Evolutionary conservation across 805 yeast species (phyloP).

Genomic region (Cyberlindnera samutprakarnensis): DNA sequence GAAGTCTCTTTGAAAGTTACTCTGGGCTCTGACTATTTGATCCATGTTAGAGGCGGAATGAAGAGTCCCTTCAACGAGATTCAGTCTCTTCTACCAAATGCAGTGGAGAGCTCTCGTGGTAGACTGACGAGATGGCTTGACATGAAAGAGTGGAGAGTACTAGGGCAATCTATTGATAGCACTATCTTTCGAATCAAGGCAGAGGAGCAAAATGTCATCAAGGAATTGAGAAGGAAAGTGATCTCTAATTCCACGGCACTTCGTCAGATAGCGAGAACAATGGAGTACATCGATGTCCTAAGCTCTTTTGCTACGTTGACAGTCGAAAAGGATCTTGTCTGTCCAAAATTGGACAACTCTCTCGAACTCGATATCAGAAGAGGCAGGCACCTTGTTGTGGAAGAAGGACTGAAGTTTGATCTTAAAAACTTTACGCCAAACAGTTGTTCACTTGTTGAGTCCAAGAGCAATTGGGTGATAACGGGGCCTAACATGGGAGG

Average conservation of each 20-base stretch:
- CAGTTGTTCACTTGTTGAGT: slow-evolving; percentile 58
- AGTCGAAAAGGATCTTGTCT: slow-evolving; percentile 51
- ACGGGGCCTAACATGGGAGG: slow-evolving; percentile 99
- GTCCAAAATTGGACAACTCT: slow-evolving; percentile 55
- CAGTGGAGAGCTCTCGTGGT: slow-evolving; percentile 31
- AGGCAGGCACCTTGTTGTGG: slow-evolving; percentile 88
- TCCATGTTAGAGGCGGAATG: slow-evolving; percentile 32
- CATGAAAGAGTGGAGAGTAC: slow-evolving; percentile 40
- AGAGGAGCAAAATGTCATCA: slow-evolving; percentile 50
- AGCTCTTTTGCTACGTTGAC: slow-evolving; percentile 70
- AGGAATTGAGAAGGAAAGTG: slow-evolving; percentile 38
- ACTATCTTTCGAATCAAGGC: slow-evolving; percentile 38
- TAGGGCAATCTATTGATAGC: slow-evolving; percentile 42
- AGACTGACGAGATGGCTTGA: slow-evolving; percentile 38
- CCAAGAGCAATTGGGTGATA: slow-evolving; percentile 58
- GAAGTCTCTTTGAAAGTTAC: slow-evolving; percentile 32
- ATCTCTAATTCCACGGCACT: slow-evolving; percentile 37
- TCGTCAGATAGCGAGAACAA: slow-evolving; percentile 39
- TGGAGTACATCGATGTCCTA: slow-evolving; percentile 67
- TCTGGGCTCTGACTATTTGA: slow-evolving; percentile 37
- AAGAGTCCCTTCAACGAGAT: slow-evolving; percentile 9
- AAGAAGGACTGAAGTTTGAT: slow-evolving; percentile 45
- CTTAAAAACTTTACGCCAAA: slow-evolving; percentile 61
- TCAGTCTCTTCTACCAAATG: slow-evolving; percentile 6
- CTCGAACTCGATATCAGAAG: slow-evolving; percentile 40